These are phyloP conservation scores for Aphanomyces euteiches DNA, from an alignment of 352 stramenopile genomes.

Conservation along the genomic window DNA sequence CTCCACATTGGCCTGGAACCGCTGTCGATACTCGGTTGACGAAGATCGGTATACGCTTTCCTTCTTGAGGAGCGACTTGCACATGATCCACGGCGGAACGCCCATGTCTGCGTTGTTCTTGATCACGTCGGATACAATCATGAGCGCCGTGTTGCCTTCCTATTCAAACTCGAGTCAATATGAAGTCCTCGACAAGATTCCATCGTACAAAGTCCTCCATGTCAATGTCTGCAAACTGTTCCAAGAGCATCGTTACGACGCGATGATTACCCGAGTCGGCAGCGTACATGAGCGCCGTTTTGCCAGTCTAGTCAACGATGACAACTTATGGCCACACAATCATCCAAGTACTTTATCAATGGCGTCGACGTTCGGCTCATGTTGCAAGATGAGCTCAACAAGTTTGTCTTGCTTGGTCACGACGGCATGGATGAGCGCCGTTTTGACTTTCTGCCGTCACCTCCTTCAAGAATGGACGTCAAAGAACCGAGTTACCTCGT, in stretches of 20 bases:
- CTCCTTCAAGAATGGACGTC: too few relatives aligned
- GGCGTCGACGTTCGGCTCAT: constrained; percentile 4
- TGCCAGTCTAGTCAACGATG: neutral
- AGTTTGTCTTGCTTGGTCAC: neutral
- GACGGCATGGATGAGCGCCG: neutral
- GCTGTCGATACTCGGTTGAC: neutral
- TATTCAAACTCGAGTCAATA: neutral
- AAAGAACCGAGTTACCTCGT: neutral
- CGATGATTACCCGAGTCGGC: neutral
- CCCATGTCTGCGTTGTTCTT: neutral
- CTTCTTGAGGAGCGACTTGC: neutral
- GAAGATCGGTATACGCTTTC: constrained; percentile 1
- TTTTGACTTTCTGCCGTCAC: neutral
- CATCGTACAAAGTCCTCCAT: neutral
- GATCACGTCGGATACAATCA: neutral
- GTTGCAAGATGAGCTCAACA: neutral
- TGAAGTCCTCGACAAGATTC: neutral
- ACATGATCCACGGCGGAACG: neutral
- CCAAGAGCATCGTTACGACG: neutral
- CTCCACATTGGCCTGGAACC: neutral
- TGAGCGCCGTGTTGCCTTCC: neutral
- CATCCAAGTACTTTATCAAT: neutral
- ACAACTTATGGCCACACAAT: neutral
- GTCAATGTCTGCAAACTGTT: constrained; percentile 8
- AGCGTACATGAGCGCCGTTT: neutral